phyloP scores from a whole-genome alignment of 768 basidiomycete species.

The Mycena epipterygia region DNA sequence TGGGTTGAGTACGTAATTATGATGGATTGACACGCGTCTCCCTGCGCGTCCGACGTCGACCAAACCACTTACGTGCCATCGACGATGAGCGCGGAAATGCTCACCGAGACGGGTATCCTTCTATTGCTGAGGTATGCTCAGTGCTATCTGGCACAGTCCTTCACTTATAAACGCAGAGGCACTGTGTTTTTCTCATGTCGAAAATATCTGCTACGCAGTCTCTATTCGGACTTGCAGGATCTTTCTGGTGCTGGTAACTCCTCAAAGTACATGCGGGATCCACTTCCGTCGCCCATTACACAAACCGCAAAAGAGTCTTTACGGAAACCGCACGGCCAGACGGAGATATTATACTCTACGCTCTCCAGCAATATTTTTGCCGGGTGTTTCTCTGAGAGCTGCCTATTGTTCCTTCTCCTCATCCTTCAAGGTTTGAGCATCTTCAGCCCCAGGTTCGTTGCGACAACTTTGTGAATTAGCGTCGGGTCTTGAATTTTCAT shows the following conservation, averaged over 20 bases:
- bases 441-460: conserved; percentile 67
- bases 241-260: conserved; percentile 48
- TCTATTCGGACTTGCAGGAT: conserved; percentile 71
- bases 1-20: too few species aligned
- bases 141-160: neutral
- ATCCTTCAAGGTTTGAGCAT: conserved; percentile 76
- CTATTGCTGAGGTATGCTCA: neutral
- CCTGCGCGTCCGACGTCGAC: too few species aligned
- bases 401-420: conserved; percentile 77
- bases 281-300: conserved; percentile 39
- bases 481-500: neutral
- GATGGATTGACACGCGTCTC: too few species aligned
- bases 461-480: neutral
- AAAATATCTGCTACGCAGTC: conserved; percentile 66
- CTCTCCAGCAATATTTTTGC: conserved; percentile 75
- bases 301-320: conserved; percentile 31
- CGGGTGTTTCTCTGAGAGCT: conserved; percentile 81
- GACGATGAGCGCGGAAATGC: neutral
- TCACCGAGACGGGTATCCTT: neutral
- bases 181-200: conserved; percentile 70
- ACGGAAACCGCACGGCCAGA: conserved; percentile 28
- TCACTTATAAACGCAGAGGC: conserved; percentile 49
- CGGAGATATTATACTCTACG: conserved; percentile 61
- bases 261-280: conserved; percentile 32
- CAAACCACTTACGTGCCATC: too few species aligned